These are phyloP conservation scores for Nigrospora osmanthi DNA, from an alignment of 2,329 filamentous ascomycete genomes.

Conservation along the genomic window DNA sequence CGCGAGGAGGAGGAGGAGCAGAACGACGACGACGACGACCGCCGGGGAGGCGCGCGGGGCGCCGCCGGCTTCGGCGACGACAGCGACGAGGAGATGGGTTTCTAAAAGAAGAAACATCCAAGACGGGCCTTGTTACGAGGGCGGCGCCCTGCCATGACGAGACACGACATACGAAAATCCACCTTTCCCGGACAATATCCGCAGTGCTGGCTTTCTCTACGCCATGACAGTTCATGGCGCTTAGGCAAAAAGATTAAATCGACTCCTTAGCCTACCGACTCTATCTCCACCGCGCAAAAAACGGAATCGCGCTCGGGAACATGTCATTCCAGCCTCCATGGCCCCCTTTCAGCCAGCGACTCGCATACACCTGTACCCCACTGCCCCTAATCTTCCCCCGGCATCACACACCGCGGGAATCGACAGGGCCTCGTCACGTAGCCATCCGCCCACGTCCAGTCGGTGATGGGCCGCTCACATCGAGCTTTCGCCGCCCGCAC, in stretches of 20 bases:
- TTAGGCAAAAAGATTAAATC: too few relatives aligned
- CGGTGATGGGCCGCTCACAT: not conserved
- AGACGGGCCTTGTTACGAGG: too few relatives aligned
- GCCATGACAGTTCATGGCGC: too few relatives aligned
- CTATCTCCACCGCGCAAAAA: too few relatives aligned
- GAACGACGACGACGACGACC: conserved; percentile 44
- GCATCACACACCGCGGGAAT: not conserved
- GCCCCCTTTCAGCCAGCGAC: too few relatives aligned
- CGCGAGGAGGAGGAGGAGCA: conserved; percentile 71
- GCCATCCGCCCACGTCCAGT: not conserved
- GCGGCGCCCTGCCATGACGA: too few relatives aligned
- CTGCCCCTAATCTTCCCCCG: not conserved
- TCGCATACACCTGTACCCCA: too few relatives aligned
- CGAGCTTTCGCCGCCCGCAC: too few relatives aligned
- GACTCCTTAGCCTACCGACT: too few relatives aligned
- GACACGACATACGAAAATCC: not conserved
- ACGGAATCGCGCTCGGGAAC: too few relatives aligned
- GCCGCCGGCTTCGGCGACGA: conserved; percentile 51
- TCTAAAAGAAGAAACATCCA: conserved; percentile 11
- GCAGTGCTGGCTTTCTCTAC: too few relatives aligned
- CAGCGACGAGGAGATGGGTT: conserved; percentile 48
- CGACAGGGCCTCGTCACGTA: not conserved
- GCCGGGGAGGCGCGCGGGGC: conserved; percentile 46
- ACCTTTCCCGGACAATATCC: not conserved
- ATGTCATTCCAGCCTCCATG: too few relatives aligned